Conservation (phyloP, 23 red algal species). For the Rhodosorus marinus region DNA sequence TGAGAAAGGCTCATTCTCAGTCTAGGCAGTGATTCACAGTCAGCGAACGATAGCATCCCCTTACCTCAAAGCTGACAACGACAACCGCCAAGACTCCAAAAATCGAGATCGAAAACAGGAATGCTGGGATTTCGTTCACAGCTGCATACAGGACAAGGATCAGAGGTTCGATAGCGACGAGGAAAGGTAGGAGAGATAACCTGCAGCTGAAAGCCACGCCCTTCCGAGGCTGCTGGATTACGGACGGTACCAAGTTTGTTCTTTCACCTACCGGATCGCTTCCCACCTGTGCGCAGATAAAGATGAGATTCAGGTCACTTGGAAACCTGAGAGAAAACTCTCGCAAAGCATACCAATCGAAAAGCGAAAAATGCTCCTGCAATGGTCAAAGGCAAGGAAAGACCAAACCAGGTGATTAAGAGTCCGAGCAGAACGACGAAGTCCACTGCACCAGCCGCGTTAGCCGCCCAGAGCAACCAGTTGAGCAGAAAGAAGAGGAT, state of each 20-base stretch:
- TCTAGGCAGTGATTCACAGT: slow-evolving; percentile 61
- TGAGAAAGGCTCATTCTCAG: slow-evolving; percentile 57
- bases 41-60: slow-evolving; percentile 59
- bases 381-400: slow-evolving; percentile 66
- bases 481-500: slow-evolving; percentile 73
- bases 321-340: slow-evolving; percentile 36
- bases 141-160: no score
- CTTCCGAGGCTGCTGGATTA: no score
- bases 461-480: slow-evolving; percentile 55
- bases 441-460: slow-evolving; percentile 52
- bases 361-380: slow-evolving; percentile 62
- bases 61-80: slow-evolving; percentile 56
- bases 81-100: slow-evolving; percentile 80
- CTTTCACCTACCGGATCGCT: no score
- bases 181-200: no score
- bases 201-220: no score
- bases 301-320: slow-evolving; percentile 33
- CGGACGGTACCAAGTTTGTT: no score
- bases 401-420: slow-evolving; percentile 83
- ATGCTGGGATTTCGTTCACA: no score
- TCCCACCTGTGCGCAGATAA: slow-evolving; percentile 77
- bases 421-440: slow-evolving; percentile 60
- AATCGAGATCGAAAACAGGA: no score
- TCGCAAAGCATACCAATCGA: slow-evolving; percentile 47
- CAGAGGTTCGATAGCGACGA: no score